Percentiles rank a stretch among this genome's conserved stretches.
These are phyloP conservation scores for Asterochloris erici DNA, from an alignment of 139 green algal species.

Conservation along the genomic window DNA sequence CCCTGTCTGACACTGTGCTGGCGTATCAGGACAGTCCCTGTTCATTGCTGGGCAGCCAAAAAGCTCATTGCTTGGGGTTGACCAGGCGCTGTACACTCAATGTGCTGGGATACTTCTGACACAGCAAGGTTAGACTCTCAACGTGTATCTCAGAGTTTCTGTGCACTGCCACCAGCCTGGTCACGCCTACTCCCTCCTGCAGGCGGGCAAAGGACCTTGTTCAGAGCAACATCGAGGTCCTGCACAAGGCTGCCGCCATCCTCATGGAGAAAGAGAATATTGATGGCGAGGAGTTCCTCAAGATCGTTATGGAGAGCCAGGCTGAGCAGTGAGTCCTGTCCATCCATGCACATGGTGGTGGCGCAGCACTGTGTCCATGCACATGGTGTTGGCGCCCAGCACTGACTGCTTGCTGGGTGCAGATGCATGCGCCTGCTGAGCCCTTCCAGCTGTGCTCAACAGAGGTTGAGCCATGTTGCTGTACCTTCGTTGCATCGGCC, in stretches of 20 bases:
- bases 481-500: too few species aligned
- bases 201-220: slow-evolving; percentile 93
- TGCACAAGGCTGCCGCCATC: slow-evolving; percentile 87
- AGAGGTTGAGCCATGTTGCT: too few species aligned
- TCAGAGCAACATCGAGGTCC: slow-evolving; percentile 84
- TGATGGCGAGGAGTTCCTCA: slow-evolving; percentile 93
- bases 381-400: slow-evolving; percentile 32
- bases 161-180: background rate
- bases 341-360: slow-evolving; percentile 70
- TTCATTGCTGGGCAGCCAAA: too few species aligned
- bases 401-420: too few species aligned
- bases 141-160: background rate
- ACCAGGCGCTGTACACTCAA: background rate
- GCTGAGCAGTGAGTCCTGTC: slow-evolving; percentile 71
- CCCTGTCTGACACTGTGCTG: background rate
- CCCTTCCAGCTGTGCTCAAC: too few species aligned
- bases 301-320: slow-evolving; percentile 82
- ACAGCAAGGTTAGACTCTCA: background rate
- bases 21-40: too few species aligned
- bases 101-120: background rate
- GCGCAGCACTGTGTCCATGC: slow-evolving; percentile 53
- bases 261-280: slow-evolving; percentile 99
- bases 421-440: too few species aligned
- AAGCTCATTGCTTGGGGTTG: too few species aligned
- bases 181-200: background rate